Percentiles rank a stretch among this genome's conserved stretches.
These are phyloP conservation scores for Lippia alba DNA, from an alignment of 305 asterid genomes.

Conservation along the genomic window DNA sequence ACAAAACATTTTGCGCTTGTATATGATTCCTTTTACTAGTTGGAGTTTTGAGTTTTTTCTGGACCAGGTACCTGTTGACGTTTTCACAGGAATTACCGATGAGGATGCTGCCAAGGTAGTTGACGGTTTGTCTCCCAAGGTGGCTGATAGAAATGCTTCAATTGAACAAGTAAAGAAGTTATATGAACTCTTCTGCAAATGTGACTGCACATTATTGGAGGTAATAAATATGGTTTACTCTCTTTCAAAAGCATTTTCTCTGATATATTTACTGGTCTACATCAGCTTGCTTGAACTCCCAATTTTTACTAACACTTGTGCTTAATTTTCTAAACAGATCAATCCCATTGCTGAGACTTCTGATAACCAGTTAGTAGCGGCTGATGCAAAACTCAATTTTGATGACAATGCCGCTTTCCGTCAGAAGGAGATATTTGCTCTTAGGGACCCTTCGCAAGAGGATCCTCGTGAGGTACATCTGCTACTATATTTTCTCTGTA, in stretches of 20 bases:
- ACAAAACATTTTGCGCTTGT: constrained; percentile 5
- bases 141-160: constrained; percentile 79
- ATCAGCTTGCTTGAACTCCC: constrained; percentile 22
- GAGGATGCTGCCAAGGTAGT: constrained; percentile 98
- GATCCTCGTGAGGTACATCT: constrained; percentile 91
- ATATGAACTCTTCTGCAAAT: constrained; percentile 87
- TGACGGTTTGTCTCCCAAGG: constrained; percentile 87
- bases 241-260: constrained; percentile 11
- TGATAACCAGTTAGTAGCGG: constrained; percentile 87
- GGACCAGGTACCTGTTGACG: constrained; percentile 84
- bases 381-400: constrained; percentile 96
- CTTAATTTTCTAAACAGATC: constrained; percentile 56
- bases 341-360: constrained; percentile 97
- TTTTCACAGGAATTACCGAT: constrained; percentile 88
- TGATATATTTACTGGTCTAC: constrained; percentile 21
- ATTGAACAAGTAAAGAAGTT: constrained; percentile 97
- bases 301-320: constrained; percentile 21
- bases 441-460: constrained; percentile 94
- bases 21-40: constrained; percentile 25
- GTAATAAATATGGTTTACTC: constrained; percentile 45
- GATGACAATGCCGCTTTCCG: constrained; percentile 97
- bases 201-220: constrained; percentile 91
- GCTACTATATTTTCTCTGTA: constrained; percentile 7
- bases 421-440: constrained; percentile 81
- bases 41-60: constrained; percentile 17